Conservation (phyloP, 345 rosid genomes). For the Sonneratia caseolaris region DNA sequence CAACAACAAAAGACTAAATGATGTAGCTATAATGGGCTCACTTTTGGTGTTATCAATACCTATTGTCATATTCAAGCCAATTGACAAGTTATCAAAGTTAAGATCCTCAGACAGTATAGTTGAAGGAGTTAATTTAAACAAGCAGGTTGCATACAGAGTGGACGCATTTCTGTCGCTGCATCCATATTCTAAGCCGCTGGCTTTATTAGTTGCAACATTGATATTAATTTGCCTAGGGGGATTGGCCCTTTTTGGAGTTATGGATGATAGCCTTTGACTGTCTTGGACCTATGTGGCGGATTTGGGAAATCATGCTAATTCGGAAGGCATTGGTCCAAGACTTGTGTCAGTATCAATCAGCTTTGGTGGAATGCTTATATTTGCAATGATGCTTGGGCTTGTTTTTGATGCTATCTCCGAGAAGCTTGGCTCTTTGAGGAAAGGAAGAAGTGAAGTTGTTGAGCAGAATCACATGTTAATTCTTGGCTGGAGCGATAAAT, state of each 20-base stretch:
- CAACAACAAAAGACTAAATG: constrained; percentile 27
- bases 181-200: constrained; percentile 61
- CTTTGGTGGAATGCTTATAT: constrained; percentile 78
- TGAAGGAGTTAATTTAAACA: constrained; percentile 45
- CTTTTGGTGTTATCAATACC: constrained; percentile 37
- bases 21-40: constrained; percentile 41
- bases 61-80: constrained; percentile 33
- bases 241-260: constrained; percentile 54
- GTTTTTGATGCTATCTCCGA: constrained; percentile 70
- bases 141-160: constrained; percentile 44
- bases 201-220: constrained; percentile 53
- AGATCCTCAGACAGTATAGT: constrained; percentile 33
- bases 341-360: constrained; percentile 64
- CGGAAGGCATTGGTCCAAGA: constrained; percentile 59
- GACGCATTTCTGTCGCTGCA: constrained; percentile 49
- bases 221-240: constrained; percentile 61
- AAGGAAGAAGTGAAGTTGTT: constrained; percentile 62
- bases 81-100: constrained; percentile 37
- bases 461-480: constrained; percentile 63
- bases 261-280: constrained; percentile 58
- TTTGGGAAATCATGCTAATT: constrained; percentile 59
- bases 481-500: constrained; percentile 80
- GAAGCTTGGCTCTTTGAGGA: constrained; percentile 64
- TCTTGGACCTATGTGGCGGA: constrained; percentile 65
- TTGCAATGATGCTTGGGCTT: constrained; percentile 78